Conservation (phyloP, 2,329 filamentous ascomycete species). For the Fusarium beomiforme region DNA sequence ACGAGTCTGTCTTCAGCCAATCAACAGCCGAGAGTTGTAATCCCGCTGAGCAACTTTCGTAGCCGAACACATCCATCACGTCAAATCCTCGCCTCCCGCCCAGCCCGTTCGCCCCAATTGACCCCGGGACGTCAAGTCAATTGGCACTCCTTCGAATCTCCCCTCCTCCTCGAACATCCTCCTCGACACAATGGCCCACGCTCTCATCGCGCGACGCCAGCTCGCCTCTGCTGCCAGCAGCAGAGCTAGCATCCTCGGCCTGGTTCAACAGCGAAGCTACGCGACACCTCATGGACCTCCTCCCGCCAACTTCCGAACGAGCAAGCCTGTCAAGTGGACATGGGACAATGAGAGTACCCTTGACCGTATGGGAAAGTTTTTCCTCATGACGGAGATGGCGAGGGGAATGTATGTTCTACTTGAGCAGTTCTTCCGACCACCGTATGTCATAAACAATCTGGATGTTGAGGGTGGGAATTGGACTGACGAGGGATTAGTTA, state of each 20-base stretch:
- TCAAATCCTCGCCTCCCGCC: conserved; percentile 44
- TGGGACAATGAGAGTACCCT: conserved; percentile 79
- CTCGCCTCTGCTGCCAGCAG: conserved; percentile 42
- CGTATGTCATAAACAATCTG: conserved; percentile 70
- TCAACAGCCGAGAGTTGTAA: conserved; percentile 53
- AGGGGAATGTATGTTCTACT: conserved; percentile 97
- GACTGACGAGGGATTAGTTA: conserved; percentile 68
- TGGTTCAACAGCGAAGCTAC: conserved; percentile 54
- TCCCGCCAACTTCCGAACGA: conserved; percentile 82
- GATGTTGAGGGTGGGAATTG: not conserved
- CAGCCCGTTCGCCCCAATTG: conserved; percentile 39
- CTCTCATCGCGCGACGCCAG: conserved; percentile 51
- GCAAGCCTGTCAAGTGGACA: conserved; percentile 80
- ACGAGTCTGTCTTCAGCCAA: conserved; percentile 46
- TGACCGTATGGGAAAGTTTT: conserved; percentile 91
- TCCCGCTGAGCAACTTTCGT: conserved; percentile 50
- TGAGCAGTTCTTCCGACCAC: conserved; percentile 98
- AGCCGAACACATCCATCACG: conserved; percentile 44
- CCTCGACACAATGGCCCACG: conserved; percentile 45
- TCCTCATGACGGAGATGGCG: conserved; percentile 94
- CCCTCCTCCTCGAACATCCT: conserved; percentile 20
- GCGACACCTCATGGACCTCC: conserved; percentile 82
- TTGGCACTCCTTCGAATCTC: conserved; percentile 32
- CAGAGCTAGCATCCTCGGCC: conserved; percentile 31
- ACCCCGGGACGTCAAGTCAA: conserved; percentile 45